These are phyloP conservation scores for Ceratocystis harringtonii DNA, from an alignment of 2,329 filamentous ascomycete species.

Conservation along the genomic window DNA sequence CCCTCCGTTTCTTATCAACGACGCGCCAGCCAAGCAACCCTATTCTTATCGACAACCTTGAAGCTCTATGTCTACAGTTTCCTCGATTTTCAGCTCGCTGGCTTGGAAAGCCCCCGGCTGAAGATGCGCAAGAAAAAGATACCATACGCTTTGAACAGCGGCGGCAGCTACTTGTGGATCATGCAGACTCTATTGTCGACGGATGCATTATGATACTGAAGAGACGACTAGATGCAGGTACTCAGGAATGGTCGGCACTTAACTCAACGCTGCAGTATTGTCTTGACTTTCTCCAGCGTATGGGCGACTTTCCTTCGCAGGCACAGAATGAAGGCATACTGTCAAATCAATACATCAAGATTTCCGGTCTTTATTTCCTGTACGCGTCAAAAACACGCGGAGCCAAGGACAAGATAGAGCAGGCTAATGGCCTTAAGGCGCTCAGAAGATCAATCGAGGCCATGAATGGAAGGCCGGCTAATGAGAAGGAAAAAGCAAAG, in stretches of 20 bases:
- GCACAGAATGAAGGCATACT: constrained; percentile 22
- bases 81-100: constrained; percentile 47
- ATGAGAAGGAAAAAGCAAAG: constrained; percentile 45
- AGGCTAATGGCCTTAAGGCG: constrained; percentile 35
- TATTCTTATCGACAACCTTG: constrained; percentile 29
- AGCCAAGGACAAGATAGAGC: constrained; percentile 28
- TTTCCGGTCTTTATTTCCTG: constrained; percentile 59
- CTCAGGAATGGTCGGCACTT: constrained; percentile 37
- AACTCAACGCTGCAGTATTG: constrained; percentile 45
- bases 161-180: constrained; percentile 36
- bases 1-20: constrained; percentile 31
- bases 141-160: constrained; percentile 47
- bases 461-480: constrained; percentile 37
- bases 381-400: constrained; percentile 28
- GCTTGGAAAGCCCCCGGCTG: constrained; percentile 42
- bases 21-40: constrained; percentile 14
- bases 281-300: constrained; percentile 36
- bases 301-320: constrained; percentile 28
- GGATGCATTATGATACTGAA: constrained; percentile 44
- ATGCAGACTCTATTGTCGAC: constrained; percentile 43
- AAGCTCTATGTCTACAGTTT: constrained; percentile 41
- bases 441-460: constrained; percentile 50
- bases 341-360: constrained; percentile 43
- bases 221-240: constrained; percentile 32
- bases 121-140: constrained; percentile 39